Evolutionary conservation across 139 green algal genomes (phyloP).

Genomic region (Gonium pectorale): DNA sequence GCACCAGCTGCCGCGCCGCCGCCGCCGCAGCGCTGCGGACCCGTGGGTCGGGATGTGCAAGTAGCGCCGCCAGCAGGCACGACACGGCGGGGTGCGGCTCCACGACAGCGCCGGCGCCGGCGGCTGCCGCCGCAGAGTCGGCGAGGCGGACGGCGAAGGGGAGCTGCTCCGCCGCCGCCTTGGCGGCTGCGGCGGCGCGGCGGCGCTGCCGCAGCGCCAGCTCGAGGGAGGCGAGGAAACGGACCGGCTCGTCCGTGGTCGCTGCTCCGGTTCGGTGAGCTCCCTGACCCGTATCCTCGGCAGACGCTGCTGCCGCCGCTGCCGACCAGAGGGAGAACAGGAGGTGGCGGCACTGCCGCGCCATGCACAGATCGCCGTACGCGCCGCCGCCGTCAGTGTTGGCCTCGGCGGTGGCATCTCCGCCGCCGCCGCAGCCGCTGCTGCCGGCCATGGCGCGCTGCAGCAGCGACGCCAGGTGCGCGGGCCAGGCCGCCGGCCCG

Average conservation of each 20-base stretch:
- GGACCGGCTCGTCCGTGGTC: background rate
- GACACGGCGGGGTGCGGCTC: slow-evolving; percentile 6
- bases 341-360: background rate
- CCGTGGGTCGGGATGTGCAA: slow-evolving; percentile 33
- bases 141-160: background rate
- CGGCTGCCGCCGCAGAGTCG: slow-evolving; percentile 5
- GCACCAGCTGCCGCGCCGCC: slow-evolving; percentile 43
- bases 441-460: background rate
- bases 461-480: slow-evolving; percentile 21
- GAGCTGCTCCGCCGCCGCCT: slow-evolving; percentile 22
- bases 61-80: slow-evolving; percentile 35
- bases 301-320: background rate
- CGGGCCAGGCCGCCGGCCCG: slow-evolving; percentile 10
- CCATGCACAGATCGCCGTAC: slow-evolving; percentile 40
- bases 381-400: background rate
- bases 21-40: slow-evolving; percentile 31
- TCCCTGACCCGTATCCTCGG: background rate
- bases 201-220: slow-evolving; percentile 17
- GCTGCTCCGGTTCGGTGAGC: background rate
- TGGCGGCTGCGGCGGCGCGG: background rate
- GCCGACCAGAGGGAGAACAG: slow-evolving; percentile 25
- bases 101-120: background rate
- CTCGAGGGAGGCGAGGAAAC: slow-evolving; percentile 44
- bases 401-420: background rate
- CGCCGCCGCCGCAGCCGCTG: background rate